Base-by-base conservation (phyloP, 257 asterid genomes). In the Lithospermum erythrorhizon region DNA sequence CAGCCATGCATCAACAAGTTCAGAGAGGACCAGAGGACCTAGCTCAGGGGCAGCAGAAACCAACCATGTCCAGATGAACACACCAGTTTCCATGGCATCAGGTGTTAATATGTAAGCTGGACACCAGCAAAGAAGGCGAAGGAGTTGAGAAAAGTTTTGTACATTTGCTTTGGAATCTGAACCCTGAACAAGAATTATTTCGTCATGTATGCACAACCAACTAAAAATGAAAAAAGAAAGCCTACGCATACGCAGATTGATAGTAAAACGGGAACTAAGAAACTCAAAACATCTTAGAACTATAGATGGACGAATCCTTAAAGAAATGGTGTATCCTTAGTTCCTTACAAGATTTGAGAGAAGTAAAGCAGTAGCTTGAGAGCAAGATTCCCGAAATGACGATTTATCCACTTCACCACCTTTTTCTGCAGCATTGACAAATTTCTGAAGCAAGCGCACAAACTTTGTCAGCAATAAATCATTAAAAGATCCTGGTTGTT, bases 121-220 rank as follows among this genome's bases (percentile, higher is more conserved):
- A 79, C 97, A 93, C 99, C 99, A 93, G 87, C 99, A 93, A 74
- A 93, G 96, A 72, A 93, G 97, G 65, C 99, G 96, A 55, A 93
- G 82, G 78, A 93, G 97, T 77, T 87, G 96, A n/a, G 96, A 87
- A 76, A 93, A 93, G 84, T 97, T 85, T 76, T 81, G 95, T 32
- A 73, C 61, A 70, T 75, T 83, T 72, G 97, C 71, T 74, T 84
- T 83, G 57, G 82, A 67, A 69, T 82, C 95, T 59, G 96, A 85
- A 75, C 75, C 95, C 99, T 93, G 95, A 67, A 71, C 62, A 74
- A 68, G 70, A 27, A 30, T 57, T 57, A 70, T 55, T 67, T 63
- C 21, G 58, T 65, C 68, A 70, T 54, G 57, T 61, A 35, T 47
- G n/a, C 56, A 18, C 1, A 35, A 15, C 18, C 32, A 59, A 55